Evolutionary conservation across 352 stramenopile genomes (phyloP), one percentile per base, ranked within the genome.

Genomic region (Globisporangium uncinulatum): DNA sequence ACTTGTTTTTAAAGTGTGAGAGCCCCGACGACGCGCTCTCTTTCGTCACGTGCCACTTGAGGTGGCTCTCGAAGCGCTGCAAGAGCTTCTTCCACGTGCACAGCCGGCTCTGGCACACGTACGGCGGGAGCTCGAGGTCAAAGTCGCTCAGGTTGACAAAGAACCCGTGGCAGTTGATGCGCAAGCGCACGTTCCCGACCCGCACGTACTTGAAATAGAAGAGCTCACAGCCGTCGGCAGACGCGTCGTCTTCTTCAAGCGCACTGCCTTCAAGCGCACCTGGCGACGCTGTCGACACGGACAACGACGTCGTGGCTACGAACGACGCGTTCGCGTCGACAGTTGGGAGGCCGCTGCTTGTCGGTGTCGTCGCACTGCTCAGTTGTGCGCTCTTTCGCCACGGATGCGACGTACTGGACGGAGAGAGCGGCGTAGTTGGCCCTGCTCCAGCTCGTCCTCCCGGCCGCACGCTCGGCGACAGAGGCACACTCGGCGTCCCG

Each of bases 181-280:
- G 75, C 4, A 92, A 56, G 0, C 81, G 78, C 15, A 94, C 70
- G 61, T 92, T 91, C 9, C 84, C 84, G 29, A 94, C 78, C 32
- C 82, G 67, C 2, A 92, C 76, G 53, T 94, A 94, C 56, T 92
- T 91, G 52, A 94, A 89, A 67, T 89, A 94, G 59, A 92, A 92
- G 6, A 92, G 56, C 41, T 94, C 84, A 47, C 74, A 79, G 17
- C 78, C 72, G 29, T 89, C 79, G 4, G 67, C 57, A 0, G 71
- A 71, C 6, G 76, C 62, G 31, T 87, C 74, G 21, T 74, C 76
- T 9, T 90, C 79, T 13, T 92, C 81, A 4, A 32, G 56, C 39
- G 54, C 63, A n/a, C n/a, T 61, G 34, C 8, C 31, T 37, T 46
- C 58, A 1, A 49, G 58, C 29, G 42, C 47, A 44, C 54, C 51